phyloP scores from a whole-genome alignment of 768 basidiomycete species.

The Lentinula sp. region DNA sequence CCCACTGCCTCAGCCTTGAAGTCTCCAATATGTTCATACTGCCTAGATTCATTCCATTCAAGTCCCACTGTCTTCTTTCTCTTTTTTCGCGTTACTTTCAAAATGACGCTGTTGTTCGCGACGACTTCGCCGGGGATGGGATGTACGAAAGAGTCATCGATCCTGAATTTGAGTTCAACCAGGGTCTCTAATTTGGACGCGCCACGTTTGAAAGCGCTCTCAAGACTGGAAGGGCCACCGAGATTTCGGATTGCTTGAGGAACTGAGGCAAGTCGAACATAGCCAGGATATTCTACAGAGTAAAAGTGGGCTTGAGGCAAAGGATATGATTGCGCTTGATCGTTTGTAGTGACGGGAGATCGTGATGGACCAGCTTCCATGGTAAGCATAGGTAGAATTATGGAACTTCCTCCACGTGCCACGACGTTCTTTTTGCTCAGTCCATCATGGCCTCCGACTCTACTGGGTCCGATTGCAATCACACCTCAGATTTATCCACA shows the following conservation, averaged over 20 bases:
- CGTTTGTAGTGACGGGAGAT: constrained; percentile 18
- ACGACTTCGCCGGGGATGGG: constrained; percentile 80
- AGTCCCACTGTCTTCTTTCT: constrained; percentile 31
- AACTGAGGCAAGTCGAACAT: constrained; percentile 59
- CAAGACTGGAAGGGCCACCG: constrained; percentile 65
- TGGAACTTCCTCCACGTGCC: neutral
- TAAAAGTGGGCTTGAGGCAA: constrained; percentile 61
- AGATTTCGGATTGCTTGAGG: constrained; percentile 56
- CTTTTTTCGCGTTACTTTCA: constrained; percentile 77
- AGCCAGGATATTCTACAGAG: constrained; percentile 89
- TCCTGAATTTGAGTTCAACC: constrained; percentile 72
- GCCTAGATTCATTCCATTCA: constrained; percentile 9
- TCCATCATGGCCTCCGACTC: neutral
- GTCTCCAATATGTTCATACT: constrained; percentile 46
- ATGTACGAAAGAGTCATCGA: constrained; percentile 74
- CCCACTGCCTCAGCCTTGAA: constrained; percentile 74
- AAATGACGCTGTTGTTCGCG: constrained; percentile 70
- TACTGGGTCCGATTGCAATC: neutral
- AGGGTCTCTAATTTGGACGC: constrained; percentile 56
- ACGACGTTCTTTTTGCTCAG: neutral
- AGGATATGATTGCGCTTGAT: constrained; percentile 14
- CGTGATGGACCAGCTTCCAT: neutral
- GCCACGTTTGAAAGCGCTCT: constrained; percentile 70
- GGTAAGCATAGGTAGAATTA: neutral
- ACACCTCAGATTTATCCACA: neutral